Evolutionary conservation across 176 grass and related monocot species (phyloP).

Genomic region (Oryza nivara): DNA sequence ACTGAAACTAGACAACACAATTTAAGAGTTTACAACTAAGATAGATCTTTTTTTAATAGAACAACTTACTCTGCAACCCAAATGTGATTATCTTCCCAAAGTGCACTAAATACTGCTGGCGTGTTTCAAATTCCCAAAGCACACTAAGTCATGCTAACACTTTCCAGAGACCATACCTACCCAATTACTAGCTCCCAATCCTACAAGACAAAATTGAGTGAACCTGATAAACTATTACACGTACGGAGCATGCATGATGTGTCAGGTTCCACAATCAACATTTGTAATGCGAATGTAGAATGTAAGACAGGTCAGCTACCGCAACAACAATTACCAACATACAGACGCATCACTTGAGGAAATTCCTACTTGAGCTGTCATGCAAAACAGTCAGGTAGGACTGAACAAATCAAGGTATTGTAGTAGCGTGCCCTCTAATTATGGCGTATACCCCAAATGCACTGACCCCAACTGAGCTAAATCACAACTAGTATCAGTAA

Average conservation of each 20-base stretch:
- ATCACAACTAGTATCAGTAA: slow-evolving; percentile 4
- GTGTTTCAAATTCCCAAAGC: not conserved
- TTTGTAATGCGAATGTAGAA: not conserved
- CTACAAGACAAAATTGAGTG: not conserved
- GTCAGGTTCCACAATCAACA: too few species aligned
- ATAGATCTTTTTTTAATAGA: not conserved
- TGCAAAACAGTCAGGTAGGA: not conserved
- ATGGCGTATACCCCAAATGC: not conserved
- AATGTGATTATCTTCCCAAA: not conserved
- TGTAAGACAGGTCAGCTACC: not conserved
- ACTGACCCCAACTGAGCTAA: not conserved
- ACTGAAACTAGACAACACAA: not conserved
- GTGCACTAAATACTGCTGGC: not conserved
- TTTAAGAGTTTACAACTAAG: not conserved
- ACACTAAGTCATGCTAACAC: not conserved
- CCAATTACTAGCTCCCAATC: not conserved
- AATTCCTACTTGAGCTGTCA: not conserved
- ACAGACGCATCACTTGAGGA: not conserved
- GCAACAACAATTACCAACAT: not conserved
- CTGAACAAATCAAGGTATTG: not conserved
- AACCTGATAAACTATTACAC: not conserved
- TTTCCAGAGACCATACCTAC: not conserved
- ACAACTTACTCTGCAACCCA: not conserved
- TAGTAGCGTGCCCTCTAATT: not conserved
- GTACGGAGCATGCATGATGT: too few species aligned